Conservation (phyloP, 164 flowering plant genomes). For the Dillenia suffruticosa region DNA sequence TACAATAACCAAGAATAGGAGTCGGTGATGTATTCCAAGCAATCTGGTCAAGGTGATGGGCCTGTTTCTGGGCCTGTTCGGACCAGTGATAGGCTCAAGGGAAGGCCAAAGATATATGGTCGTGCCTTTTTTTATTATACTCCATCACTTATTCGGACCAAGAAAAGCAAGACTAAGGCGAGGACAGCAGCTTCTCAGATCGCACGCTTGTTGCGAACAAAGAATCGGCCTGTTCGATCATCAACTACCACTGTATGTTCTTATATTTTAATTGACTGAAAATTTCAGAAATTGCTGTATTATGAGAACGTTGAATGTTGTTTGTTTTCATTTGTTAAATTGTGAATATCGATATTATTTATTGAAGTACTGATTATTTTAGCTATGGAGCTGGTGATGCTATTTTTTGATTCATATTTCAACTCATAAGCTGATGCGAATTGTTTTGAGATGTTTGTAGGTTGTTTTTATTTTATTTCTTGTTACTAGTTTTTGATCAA, state of each 20-base stretch:
- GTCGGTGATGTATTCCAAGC: constrained; percentile 47
- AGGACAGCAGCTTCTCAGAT: constrained; percentile 79
- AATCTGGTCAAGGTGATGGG: constrained; percentile 50
- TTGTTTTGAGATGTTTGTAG: no score
- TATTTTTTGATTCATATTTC: no score
- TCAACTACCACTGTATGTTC: constrained; percentile 35
- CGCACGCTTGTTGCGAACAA: constrained; percentile 62
- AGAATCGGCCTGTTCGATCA: constrained; percentile 31
- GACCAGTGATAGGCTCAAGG: constrained; percentile 60
- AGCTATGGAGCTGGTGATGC: no score
- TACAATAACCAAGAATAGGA: constrained; percentile 6
- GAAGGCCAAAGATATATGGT: constrained; percentile 50
- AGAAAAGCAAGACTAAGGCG: constrained; percentile 54
- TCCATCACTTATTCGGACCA: constrained; percentile 29
- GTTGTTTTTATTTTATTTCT: no score
- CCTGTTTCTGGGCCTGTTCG: constrained; percentile 46
- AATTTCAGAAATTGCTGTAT: no score
- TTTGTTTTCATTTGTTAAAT: no score
- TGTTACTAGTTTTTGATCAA: no score
- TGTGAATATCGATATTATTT: no score
- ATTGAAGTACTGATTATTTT: no score
- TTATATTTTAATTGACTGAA: neutral
- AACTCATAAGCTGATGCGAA: no score
- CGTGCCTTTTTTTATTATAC: constrained; percentile 40
- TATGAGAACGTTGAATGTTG: no score